Evolutionary conservation across 345 rosid genomes (phyloP).

Genomic region (Turritis glabra): DNA sequence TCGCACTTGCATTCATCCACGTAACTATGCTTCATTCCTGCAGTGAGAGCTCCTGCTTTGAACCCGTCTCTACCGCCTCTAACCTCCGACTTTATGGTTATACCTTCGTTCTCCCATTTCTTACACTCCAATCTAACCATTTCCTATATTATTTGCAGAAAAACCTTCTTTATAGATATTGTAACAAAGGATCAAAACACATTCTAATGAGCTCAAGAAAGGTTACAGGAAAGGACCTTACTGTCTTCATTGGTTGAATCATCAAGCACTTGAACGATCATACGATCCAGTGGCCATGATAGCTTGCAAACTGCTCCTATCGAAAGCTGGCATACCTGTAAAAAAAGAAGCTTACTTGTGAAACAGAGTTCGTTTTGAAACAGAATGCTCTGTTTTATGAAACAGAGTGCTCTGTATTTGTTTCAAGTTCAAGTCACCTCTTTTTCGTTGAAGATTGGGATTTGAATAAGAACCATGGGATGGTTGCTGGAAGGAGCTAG

Average conservation of each 20-base stretch:
- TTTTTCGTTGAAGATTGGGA: slow-evolving; percentile 41
- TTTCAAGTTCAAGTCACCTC: slow-evolving; percentile 24
- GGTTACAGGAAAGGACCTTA: slow-evolving; percentile 26
- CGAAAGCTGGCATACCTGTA: slow-evolving; percentile 71
- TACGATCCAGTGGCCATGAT: slow-evolving; percentile 82
- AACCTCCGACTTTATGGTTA: slow-evolving; percentile 62
- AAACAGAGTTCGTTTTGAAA: slow-evolving; percentile 1
- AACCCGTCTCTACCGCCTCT: slow-evolving; percentile 72
- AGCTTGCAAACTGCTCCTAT: slow-evolving; percentile 91
- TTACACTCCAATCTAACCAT: slow-evolving; percentile 71
- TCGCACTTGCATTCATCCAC: slow-evolving; percentile 77
- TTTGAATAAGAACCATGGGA: slow-evolving; percentile 39
- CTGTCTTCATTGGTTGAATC: slow-evolving; percentile 73
- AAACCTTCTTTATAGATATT: not conserved
- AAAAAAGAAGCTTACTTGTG: not conserved
- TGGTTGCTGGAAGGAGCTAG: slow-evolving; percentile 44
- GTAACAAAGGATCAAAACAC: not conserved
- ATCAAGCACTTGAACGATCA: slow-evolving; percentile 85
- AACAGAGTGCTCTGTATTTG: slow-evolving; percentile 18
- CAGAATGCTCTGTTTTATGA: slow-evolving; percentile 1
- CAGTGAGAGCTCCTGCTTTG: slow-evolving; percentile 79
- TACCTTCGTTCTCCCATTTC: slow-evolving; percentile 76
- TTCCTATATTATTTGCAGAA: slow-evolving; percentile 42
- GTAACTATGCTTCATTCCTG: slow-evolving; percentile 80
- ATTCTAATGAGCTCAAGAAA: not conserved